Evolutionary conservation across 192 early-diverging fungal species (phyloP), one percentile per base, ranked within the genome.

Genomic region (Coemansia sp.): DNA sequence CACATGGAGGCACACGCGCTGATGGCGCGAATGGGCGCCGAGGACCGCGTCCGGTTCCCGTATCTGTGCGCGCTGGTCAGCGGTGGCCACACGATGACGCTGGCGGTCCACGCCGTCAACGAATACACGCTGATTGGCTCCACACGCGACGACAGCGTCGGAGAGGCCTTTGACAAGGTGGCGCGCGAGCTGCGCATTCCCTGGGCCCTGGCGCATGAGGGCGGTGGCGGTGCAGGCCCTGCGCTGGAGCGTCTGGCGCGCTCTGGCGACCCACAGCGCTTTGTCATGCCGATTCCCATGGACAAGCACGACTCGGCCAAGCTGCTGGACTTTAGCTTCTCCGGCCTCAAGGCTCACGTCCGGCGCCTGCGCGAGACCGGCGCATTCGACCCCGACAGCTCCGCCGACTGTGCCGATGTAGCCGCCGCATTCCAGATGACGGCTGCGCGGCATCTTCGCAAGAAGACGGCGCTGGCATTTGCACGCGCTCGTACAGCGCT

Each of bases 1-100:
- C 91, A 92, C 62, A 92, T 91, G 91, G 91, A 92, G 68, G 91
- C 89, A 3, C 91, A 92, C 54, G 89, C 91, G 8, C 68, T 91
- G 40, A 90, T 89, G 50, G 88, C 87, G 36, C 87, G 91, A 2
- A 80, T 92, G 40, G 59, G 65, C n/a, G 50, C 40, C 42, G 50
- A 50, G 36, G 55, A 53, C 17, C 25, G 7, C 1, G 71, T 83
- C 30, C 54, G 2, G 1, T 92, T 92, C 54, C 91, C 91, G 0
- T 91, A 85, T 48, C 59, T 91, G 55, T 86, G 86, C 15, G 72
- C 91, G 55, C 83, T 92, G 11, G 85, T 89, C 29, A 89, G 88
- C 48, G 91, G 91, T 59, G 91, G 91, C 2, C 91, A 92, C 54
- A 91, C 91, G 25, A 47, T 90, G 47, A 64, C 87, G 9, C 59